Base-by-base conservation (phyloP, 129 eudicot species). In the Sambucus nigra region DNA sequence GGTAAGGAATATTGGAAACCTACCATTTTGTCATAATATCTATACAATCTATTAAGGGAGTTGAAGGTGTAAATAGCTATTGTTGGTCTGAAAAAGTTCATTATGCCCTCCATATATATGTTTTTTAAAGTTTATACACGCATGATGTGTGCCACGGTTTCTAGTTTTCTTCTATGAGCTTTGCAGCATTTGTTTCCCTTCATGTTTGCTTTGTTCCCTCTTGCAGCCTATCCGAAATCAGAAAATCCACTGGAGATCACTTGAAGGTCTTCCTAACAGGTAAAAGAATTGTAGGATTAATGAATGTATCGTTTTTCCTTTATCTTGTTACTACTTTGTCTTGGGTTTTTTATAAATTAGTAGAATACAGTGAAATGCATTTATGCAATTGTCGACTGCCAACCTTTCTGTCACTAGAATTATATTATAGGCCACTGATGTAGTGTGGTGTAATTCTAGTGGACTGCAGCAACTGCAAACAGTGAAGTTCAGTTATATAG, bases 261-360 rank as follows among this genome's bases (percentile, higher is more conserved):
- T 86, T 57, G 96, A 86, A 65, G 99, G 96, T 61, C 99, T 92
- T 59, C 94, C 91, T 51, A 92, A 92, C 73, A 86, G 95, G 99
- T 91, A 68, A 57, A 45, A 26, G 17, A 22, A 40, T 40, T 38
- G 4, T 9, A 15, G 42, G 42, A 2, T 44, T 16, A 23, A 20
- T 55, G 31, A 55, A 9, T 35, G 42, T 12, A 35, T 35, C 13
- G 13, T 35, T 2, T 35, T 35, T 35, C 42, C 13, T 35, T 35
- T 35, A 1, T 8, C 13, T 35, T 35, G 3, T 35, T 35, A 35
- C 42, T 35, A 7, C 9, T 2, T 35, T 35, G 42, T 35, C 42
- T 15, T 35, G 12, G 13, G 12, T 7, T 15, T 2, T 35, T 7
- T 35, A 35, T 35, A 35, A 12, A 35, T 2, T 2, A 35, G 42